Base-by-base conservation (phyloP, 108 stramenopile genomes). In the Schizochytrium sp. region DNA sequence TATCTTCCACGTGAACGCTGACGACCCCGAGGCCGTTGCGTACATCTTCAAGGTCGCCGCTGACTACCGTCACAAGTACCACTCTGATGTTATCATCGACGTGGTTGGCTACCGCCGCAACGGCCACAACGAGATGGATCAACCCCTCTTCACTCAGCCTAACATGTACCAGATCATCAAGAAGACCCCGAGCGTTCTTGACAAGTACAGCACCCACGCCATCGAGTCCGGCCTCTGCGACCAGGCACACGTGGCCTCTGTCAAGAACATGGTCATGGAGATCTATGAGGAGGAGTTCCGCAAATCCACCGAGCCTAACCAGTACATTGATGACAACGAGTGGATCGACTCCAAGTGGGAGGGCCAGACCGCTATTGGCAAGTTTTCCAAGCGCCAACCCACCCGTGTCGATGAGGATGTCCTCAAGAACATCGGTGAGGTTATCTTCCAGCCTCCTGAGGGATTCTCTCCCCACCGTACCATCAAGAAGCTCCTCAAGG, bases 51-150 rank as follows among this genome's bases (percentile, higher is more conserved):
- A 99, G 91, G 96, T 97, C 46, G 99, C 99, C 46, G 97, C 98
- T 40, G 98, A 98, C 89, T 99, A 94, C 94, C 93, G 99, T 44
- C 97, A 98, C 64, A 94, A 97, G 92, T 99, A 96, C 95, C 96
- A 97, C 38, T 92, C 93, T 42, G 99, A 99, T 95, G 97, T 97
- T 90, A 97, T 99, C 90, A 96, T 99, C 88, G 98, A 99, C 94
- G 95, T 99, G 94, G 93, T 99, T 59, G 98, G 99, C 92, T 99
- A 99, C 93, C 97, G 99, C 76, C 95, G 98, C 28, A 95, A 98
- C 92, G 99, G 99, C 0, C 99, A 99, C 96, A 99, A 99, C 92
- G 99, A 99, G 94, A 92, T 99, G 92, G 99, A 99, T 94, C 98
- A 99, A 90, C 99, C 99, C 38, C 94, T 95, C 56, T 99, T 98